A percentile compares a stretch with the other conserved stretches of the same genome.
These are phyloP conservation scores for Rhizopogon rudus DNA, from an alignment of 768 basidiomycete species.

Conservation along the genomic window DNA sequence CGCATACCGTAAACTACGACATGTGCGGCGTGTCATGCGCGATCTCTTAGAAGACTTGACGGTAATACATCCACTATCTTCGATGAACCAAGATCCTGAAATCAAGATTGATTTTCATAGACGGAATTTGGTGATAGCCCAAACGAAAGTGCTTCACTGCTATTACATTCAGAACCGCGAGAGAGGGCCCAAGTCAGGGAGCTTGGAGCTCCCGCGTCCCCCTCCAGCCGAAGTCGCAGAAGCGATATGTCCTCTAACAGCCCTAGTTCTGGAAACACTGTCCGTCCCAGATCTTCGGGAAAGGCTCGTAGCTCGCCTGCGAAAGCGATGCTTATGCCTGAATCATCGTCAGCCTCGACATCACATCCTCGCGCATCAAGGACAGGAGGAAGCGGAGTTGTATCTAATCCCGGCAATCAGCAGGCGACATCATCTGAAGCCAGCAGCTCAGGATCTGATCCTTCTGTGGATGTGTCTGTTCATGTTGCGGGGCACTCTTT, in stretches of 20 bases:
- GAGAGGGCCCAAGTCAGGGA: neutral
- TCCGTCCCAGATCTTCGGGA: neutral
- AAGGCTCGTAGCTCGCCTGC: neutral
- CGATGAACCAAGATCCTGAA: neutral
- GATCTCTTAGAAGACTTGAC: constrained; percentile 39
- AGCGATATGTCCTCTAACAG: neutral
- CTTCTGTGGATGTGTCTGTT: constrained; percentile 3
- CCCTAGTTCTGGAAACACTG: neutral
- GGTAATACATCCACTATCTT: constrained; percentile 16
- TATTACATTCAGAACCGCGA: neutral
- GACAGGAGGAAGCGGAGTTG: neutral
- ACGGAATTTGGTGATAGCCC: neutral
- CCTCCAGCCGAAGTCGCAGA: neutral
- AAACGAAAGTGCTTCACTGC: neutral
- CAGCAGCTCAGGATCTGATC: neutral
- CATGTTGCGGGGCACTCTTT: constrained; percentile 3
- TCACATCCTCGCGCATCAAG: neutral
- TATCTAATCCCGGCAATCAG: neutral
- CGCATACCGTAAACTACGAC: constrained; percentile 24
- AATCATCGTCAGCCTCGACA: neutral
- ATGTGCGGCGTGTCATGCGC: constrained; percentile 35
- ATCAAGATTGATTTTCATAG: neutral
- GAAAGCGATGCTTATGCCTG: neutral
- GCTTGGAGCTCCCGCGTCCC: neutral
- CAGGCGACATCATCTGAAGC: neutral